phyloP scores from a whole-genome alignment of 306 rosid species.

The Argentina anserina region DNA sequence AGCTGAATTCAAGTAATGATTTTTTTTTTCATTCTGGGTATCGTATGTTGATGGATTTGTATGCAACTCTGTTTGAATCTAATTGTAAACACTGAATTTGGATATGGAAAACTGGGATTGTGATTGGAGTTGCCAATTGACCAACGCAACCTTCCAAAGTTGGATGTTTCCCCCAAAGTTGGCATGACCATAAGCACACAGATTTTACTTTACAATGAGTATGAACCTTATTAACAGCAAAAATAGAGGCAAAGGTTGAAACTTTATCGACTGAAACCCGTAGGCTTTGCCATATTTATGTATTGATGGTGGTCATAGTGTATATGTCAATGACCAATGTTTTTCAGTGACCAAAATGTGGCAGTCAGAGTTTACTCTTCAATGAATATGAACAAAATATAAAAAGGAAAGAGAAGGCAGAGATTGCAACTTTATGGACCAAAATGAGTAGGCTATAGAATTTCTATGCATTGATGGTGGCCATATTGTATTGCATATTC shows the following conservation, averaged over 20 bases:
- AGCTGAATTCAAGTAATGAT: background rate
- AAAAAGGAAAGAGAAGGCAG: background rate
- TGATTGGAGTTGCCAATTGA: background rate
- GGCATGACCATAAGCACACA: background rate
- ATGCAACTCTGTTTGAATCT: constrained; percentile 1
- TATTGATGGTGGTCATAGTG: background rate
- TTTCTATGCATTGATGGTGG: background rate
- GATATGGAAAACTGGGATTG: background rate
- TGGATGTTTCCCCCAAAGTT: background rate
- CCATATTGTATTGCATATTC: background rate
- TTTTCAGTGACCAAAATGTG: background rate
- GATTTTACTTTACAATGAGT: background rate
- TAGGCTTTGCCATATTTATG: background rate
- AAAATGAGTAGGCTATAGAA: background rate
- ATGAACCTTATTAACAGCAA: background rate
- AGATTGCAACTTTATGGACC: background rate
- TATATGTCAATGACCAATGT: background rate
- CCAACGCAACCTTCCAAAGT: background rate
- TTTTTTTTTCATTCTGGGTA: background rate
- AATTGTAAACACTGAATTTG: background rate
- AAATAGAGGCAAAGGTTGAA: background rate
- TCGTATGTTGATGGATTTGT: background rate
- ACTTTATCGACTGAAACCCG: background rate
- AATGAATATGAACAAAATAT: background rate
- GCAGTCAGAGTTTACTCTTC: background rate